These are phyloP conservation scores for Brassica juncea DNA, from an alignment of 345 rosid genomes.

Conservation along the genomic window DNA sequence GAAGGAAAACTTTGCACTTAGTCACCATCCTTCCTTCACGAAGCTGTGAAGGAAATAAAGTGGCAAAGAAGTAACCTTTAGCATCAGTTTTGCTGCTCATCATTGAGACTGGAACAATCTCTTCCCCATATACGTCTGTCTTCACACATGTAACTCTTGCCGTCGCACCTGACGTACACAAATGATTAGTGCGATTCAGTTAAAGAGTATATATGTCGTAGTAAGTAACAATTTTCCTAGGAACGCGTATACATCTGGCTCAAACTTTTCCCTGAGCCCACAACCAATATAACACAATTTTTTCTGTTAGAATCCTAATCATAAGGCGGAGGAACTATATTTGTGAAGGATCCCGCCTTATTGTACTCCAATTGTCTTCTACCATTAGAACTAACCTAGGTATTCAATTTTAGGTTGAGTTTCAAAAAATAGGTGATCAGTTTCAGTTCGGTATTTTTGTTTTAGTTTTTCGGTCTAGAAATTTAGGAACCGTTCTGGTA, in stretches of 20 bases:
- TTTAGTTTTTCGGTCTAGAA: neutral
- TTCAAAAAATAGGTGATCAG: neutral
- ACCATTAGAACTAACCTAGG: neutral
- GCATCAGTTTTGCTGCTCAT: conserved; percentile 49
- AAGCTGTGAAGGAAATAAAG: conserved; percentile 43
- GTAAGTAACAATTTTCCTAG: neutral
- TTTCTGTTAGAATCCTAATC: neutral
- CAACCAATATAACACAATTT: neutral
- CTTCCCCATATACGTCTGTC: conserved; percentile 51
- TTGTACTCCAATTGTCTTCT: neutral
- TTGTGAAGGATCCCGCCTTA: neutral
- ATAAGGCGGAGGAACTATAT: neutral
- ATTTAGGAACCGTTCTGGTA: neutral
- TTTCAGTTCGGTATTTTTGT: neutral
- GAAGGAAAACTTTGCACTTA: conserved; percentile 58
- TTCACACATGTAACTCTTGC: conserved; percentile 57
- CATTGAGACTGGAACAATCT: conserved; percentile 47
- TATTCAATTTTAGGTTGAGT: neutral
- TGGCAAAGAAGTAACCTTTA: conserved; percentile 57
- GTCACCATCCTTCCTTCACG: conserved; percentile 39
- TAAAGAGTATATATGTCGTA: neutral
- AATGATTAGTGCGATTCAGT: neutral
- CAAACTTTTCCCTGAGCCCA: neutral
- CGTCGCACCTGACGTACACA: conserved; percentile 45
- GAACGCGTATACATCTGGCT: neutral